These are phyloP conservation scores for Rhododendron kiyosumense DNA, from an alignment of 148 eudicot species.

Conservation along the genomic window DNA sequence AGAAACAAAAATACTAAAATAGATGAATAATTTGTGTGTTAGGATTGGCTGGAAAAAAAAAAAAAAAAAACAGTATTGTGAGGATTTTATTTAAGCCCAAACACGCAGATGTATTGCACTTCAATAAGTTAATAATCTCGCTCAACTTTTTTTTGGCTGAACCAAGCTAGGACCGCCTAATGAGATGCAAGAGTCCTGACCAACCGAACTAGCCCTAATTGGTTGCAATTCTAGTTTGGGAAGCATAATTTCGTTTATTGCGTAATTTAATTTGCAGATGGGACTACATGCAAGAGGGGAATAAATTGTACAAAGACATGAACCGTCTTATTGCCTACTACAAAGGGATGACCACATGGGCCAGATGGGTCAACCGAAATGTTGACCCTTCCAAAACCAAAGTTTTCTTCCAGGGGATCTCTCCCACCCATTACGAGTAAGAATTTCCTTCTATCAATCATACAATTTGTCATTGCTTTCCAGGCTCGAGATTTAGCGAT, in stretches of 20 bases:
- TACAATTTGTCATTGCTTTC: background rate
- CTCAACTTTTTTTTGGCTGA: too few relatives aligned
- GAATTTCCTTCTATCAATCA: background rate
- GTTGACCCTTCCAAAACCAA: slow-evolving; percentile 26
- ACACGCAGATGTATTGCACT: too few relatives aligned
- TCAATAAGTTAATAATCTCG: too few relatives aligned
- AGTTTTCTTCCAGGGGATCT: slow-evolving; percentile 40
- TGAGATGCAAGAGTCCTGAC: too few relatives aligned
- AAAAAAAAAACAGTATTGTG: background rate
- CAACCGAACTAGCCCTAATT: too few relatives aligned
- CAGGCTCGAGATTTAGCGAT: background rate
- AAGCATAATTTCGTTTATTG: background rate
- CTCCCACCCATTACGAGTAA: slow-evolving; percentile 39
- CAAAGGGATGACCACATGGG: slow-evolving; percentile 27
- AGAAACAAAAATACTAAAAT: background rate
- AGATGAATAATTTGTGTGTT: background rate
- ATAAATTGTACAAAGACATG: slow-evolving; percentile 23
- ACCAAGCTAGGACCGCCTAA: too few relatives aligned
- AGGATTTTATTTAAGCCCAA: background rate
- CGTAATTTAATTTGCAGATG: slow-evolving; percentile 9
- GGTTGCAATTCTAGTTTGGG: background rate
- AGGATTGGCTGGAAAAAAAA: background rate
- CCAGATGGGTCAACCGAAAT: slow-evolving; percentile 22
- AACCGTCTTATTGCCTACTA: slow-evolving; percentile 25
- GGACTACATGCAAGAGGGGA: slow-evolving; percentile 25